phyloP scores from a whole-genome alignment of 106 monocot species.

The Vanilla planifolia region DNA sequence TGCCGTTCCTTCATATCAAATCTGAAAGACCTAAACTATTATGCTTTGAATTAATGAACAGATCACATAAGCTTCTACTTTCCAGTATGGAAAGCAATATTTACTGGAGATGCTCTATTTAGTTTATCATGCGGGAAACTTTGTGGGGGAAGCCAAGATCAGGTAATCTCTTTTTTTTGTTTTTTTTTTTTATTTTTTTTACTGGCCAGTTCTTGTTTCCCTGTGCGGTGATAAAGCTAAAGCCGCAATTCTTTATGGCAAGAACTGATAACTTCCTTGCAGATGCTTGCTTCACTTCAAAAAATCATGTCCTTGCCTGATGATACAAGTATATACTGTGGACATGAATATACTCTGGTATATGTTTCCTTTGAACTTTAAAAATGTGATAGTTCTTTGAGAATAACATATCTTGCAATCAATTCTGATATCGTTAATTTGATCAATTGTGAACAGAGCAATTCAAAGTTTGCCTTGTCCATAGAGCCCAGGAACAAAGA shows the following conservation, averaged over 20 bases:
- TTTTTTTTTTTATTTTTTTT: too few species aligned
- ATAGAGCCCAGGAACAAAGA: constrained; percentile 76
- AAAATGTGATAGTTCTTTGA: not conserved
- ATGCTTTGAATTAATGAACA: constrained; percentile 21
- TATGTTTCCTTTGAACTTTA: not conserved
- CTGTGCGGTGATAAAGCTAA: too few species aligned
- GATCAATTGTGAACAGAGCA: constrained; percentile 51
- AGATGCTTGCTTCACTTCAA: constrained; percentile 79
- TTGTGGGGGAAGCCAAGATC: constrained; percentile 81
- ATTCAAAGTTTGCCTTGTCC: constrained; percentile 89
- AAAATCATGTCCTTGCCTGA: constrained; percentile 76
- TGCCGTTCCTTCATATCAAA: too few species aligned
- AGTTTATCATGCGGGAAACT: constrained; percentile 98
- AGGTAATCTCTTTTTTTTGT: constrained; percentile 48
- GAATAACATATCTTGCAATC: not conserved
- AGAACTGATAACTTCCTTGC: too few species aligned
- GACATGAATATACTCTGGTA: constrained; percentile 97
- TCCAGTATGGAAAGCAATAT: constrained; percentile 72
- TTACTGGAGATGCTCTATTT: constrained; percentile 92
- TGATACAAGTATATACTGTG: constrained; percentile 83
- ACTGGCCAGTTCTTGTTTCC: too few species aligned
- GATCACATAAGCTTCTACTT: constrained; percentile 93
- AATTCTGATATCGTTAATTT: not conserved
- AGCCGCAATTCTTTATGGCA: too few species aligned
- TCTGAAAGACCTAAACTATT: too few species aligned